These are phyloP conservation scores for Neurospora crassa DNA, from an alignment of 2,329 filamentous ascomycete genomes.

Conservation along the genomic window DNA sequence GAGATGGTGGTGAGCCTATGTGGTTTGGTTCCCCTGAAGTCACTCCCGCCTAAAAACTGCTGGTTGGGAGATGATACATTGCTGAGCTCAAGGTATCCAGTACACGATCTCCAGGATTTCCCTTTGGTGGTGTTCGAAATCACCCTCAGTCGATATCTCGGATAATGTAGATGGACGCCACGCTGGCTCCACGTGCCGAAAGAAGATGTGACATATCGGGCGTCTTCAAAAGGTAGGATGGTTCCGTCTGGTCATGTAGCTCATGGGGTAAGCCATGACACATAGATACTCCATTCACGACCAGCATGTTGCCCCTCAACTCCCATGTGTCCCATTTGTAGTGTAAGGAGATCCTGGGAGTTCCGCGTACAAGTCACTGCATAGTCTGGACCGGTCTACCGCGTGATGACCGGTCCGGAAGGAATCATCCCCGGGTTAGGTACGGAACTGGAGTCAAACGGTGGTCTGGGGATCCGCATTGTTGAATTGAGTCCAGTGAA, in stretches of 20 bases:
- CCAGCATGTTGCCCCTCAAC: neutral
- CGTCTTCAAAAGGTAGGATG: neutral
- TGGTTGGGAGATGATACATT: no score
- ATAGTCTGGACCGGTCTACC: neutral
- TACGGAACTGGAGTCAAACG: neutral
- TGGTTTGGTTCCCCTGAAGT: no score
- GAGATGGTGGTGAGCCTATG: neutral
- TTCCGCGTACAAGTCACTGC: neutral
- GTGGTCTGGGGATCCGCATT: neutral
- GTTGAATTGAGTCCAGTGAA: neutral
- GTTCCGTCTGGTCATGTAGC: neutral
- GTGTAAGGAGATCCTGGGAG: neutral
- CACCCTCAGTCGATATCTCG: no score
- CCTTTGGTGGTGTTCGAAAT: no score
- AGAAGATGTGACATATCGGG: neutral
- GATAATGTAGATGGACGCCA: neutral
- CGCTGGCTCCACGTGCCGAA: neutral
- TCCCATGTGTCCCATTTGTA: neutral
- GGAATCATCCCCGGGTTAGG: neutral
- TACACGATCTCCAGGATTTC: no score
- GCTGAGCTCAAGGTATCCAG: no score
- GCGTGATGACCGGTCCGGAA: neutral
- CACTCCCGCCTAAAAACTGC: no score
- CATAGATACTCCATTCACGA: neutral
- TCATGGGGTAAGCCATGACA: neutral